phyloP scores from a whole-genome alignment of 495 filamentous ascomycete species.

The Beverwykella pulmonaria region DNA sequence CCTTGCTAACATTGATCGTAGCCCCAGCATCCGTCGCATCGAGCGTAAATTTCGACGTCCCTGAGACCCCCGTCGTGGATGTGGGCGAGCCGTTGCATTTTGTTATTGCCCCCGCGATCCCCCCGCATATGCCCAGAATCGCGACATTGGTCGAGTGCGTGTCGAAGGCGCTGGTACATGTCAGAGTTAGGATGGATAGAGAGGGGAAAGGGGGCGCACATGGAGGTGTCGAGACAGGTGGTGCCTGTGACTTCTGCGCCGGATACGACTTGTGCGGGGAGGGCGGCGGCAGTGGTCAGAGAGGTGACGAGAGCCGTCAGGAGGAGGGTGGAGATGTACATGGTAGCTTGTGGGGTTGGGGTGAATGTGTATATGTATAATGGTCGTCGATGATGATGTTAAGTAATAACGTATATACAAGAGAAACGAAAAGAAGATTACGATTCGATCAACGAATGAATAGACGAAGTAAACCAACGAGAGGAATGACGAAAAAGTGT shows the following conservation, averaged over 20 bases:
- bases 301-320: not conserved
- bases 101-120: conserved; percentile 51
- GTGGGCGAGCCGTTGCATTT: conserved; percentile 49
- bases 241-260: conserved; percentile 33
- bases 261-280: conserved; percentile 19
- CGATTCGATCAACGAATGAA: conserved; percentile 31
- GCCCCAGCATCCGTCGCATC: conserved; percentile 41
- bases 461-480: conserved; percentile 2
- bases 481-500: not conserved
- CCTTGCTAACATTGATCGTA: conserved; percentile 56
- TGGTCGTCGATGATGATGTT: no score
- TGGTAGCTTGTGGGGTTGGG: conserved; percentile 1
- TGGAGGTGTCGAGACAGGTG: conserved; percentile 17
- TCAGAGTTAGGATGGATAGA: not conserved
- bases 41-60: conserved; percentile 54
- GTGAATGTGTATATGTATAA: no score
- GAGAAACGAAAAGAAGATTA: conserved; percentile 5
- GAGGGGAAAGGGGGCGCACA: conserved; percentile 6
- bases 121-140: conserved; percentile 57
- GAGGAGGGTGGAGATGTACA: conserved; percentile 11
- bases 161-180: conserved; percentile 49
- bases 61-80: conserved; percentile 49
- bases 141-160: conserved; percentile 59
- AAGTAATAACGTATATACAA: not conserved
- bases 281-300: not conserved